phyloP scores from a whole-genome alignment of 139 green algal genomes.

The Klebsormidium nitens region DNA sequence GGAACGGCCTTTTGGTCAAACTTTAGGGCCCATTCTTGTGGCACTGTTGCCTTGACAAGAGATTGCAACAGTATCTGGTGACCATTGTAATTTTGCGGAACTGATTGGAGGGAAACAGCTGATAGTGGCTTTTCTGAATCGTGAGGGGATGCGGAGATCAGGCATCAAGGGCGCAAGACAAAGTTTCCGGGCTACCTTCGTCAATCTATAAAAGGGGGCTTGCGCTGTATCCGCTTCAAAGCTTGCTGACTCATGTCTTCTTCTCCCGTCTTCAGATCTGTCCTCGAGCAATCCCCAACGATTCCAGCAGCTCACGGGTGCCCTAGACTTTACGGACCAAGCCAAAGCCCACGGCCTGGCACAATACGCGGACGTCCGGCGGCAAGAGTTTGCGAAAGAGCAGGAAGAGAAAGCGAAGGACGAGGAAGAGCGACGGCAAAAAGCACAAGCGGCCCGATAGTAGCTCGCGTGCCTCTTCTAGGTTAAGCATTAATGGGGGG shows the following conservation, averaged over 20 bases:
- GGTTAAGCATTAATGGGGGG: no score
- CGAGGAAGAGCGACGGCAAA: no score
- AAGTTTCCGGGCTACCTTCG: no score
- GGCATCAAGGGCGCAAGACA: neutral
- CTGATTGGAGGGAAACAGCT: no score
- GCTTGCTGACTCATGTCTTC: no score
- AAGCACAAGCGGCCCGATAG: no score
- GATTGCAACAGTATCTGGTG: no score
- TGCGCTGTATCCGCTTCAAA: no score
- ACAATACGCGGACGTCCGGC: conserved; percentile 21
- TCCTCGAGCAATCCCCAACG: neutral
- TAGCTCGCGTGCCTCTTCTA: no score
- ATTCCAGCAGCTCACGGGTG: conserved; percentile 17
- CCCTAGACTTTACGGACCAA: conserved; percentile 30
- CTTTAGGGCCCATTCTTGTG: neutral
- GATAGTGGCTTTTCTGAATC: neutral
- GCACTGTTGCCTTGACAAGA: neutral
- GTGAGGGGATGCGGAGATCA: neutral
- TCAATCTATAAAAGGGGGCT: no score
- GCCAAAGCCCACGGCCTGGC: conserved; percentile 16
- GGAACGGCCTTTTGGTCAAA: neutral
- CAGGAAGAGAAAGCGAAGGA: conserved; percentile 25
- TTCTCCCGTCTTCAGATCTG: no score
- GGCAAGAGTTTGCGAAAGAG: conserved; percentile 25
- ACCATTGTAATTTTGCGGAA: no score